Evolutionary conservation across 2,329 filamentous ascomycete genomes (phyloP), one percentile per base, ranked within the genome.

Genomic region (Massarina eburnea): DNA sequence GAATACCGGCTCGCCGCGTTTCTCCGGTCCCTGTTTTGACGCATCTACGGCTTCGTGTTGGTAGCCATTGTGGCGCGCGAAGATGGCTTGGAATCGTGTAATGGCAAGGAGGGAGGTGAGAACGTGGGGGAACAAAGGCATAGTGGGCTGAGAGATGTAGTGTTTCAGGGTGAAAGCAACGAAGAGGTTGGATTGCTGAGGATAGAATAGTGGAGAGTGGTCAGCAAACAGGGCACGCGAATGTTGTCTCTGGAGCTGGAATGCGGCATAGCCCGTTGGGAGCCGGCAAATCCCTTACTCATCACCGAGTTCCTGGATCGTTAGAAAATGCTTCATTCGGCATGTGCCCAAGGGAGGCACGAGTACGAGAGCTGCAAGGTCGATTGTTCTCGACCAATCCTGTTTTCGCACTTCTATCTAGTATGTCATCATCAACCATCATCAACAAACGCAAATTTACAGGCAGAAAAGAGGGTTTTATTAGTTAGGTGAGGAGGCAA

Each of bases 21-120:
- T 39, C 21, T 40, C 27, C 32, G 22, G 41, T n/a, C 34, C 15
- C 27, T 47, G 24, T 9, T 49, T 45, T 3, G 52, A 54, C 8
- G 49, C 36, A 24, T 59, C 54, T 7, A 55, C 12, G 17, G 53
- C 55, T 32, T 57, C 50, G 27, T 55, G 55, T 17, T 37, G 37
- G 17, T 55, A 51, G 8, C 47, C 51, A 42, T 51, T 43, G 10
- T 51, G 36, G 21, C 42, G 38, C 41, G 48, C 55, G 9, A 42
- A 35, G 39, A 42, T 46, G 17, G 27, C 36, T 17, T 34, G 48
- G 20, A 46, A 30, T 10, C 45, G 53, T 6, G 44, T 38, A 20
- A 53, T 18, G 10, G 43, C 42, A n/a, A 41, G 22, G 26, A 53
- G 37, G 15, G 41, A 49, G 9, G 33, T 41, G 22, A 47, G 27